A percentile compares a stretch with the other conserved stretches of the same genome.
These are phyloP conservation scores for Fusarium sulawesiense DNA, from an alignment of 2,329 filamentous ascomycete genomes.

Conservation along the genomic window DNA sequence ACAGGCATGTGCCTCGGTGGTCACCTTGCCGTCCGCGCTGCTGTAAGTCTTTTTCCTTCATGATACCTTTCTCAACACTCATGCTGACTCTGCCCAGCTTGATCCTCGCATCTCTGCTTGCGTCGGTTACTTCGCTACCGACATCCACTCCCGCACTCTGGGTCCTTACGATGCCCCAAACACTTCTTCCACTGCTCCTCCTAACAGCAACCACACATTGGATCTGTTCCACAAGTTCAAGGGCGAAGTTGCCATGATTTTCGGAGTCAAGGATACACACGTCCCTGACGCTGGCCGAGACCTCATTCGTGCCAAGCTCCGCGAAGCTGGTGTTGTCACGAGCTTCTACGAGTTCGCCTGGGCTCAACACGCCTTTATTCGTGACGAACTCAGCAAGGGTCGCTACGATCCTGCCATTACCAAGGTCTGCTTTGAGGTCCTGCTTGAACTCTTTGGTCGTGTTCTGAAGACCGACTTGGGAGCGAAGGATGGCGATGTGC, in stretches of 20 bases:
- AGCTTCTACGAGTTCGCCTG: conserved; percentile 92
- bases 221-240: conserved; percentile 73
- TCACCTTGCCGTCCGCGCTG: conserved; percentile 76
- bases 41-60: conserved; percentile 53
- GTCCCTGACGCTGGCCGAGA: conserved; percentile 86
- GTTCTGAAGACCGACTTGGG: conserved; percentile 84
- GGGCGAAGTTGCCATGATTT: conserved; percentile 89
- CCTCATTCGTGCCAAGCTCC: conserved; percentile 82
- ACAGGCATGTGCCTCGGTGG: conserved; percentile 95
- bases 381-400: conserved; percentile 93
- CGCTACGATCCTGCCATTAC: conserved; percentile 89
- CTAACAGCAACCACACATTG: conserved; percentile 62
- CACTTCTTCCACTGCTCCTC: conserved; percentile 53
- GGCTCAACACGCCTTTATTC: conserved; percentile 94
- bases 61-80: neutral
- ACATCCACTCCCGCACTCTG: conserved; percentile 83
- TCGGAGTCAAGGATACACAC: conserved; percentile 90
- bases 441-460: conserved; percentile 86
- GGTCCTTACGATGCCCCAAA: conserved; percentile 68
- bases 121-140: conserved; percentile 92
- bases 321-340: conserved; percentile 79
- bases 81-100: conserved; percentile 58
- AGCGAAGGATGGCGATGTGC: conserved; percentile 67
- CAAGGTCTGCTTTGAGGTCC: conserved; percentile 90
- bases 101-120: conserved; percentile 81